phyloP scores from a whole-genome alignment of 2,329 filamentous ascomycete genomes.

The Aspergillus eucalypticola region DNA sequence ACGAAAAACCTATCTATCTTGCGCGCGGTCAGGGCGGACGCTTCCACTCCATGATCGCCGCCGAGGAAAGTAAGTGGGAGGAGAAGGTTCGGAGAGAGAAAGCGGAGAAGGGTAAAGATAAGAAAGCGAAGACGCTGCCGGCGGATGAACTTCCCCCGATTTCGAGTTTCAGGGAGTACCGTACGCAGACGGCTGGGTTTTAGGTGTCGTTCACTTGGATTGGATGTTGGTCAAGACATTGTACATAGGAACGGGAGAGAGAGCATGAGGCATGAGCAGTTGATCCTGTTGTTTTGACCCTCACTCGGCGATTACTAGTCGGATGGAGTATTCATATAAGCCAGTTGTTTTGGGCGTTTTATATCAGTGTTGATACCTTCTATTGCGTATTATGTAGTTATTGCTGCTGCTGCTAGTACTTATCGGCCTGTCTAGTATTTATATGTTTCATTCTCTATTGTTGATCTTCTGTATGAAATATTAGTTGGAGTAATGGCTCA shows the following conservation, averaged over 20 bases:
- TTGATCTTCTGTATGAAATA: no score
- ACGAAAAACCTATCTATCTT: constrained; percentile 57
- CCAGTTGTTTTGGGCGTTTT: no score
- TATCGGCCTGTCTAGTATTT: no score
- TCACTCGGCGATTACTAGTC: background rate
- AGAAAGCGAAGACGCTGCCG: constrained; percentile 9
- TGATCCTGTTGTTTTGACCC: background rate
- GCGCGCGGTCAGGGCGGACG: constrained; percentile 52
- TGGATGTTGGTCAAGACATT: background rate
- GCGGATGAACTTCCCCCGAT: constrained; percentile 19
- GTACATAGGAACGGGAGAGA: background rate
- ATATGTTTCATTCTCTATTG: no score
- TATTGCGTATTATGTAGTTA: no score
- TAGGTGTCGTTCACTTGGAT: background rate
- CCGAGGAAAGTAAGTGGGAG: constrained; percentile 54
- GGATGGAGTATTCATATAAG: background rate
- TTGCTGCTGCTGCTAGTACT: no score
- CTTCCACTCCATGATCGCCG: constrained; percentile 53
- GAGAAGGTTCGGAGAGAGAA: constrained; percentile 39
- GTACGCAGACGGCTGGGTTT: constrained; percentile 38
- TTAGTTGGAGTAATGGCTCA: no score
- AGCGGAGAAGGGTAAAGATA: constrained; percentile 31
- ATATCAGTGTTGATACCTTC: no score
- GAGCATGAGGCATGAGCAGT: no score
- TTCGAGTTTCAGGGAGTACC: constrained; percentile 49